These are phyloP conservation scores for Trichoderma reesei DNA, from an alignment of 495 filamentous ascomycete species.

Conservation along the genomic window DNA sequence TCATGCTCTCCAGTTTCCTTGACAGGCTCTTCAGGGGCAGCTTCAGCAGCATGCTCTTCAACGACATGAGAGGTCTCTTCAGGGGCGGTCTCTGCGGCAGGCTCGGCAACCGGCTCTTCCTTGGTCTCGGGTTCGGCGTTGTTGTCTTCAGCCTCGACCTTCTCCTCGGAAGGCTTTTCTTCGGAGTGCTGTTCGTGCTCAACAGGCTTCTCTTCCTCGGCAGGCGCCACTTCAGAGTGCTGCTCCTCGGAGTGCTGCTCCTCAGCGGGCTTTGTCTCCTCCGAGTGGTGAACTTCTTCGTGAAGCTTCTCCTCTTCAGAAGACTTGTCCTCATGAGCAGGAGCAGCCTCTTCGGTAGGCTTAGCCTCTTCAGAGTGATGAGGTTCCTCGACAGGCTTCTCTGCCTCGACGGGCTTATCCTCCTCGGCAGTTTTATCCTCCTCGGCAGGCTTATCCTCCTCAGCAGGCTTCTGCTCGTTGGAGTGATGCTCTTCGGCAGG, in stretches of 20 bases:
- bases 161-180: not conserved
- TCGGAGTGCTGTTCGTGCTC: not conserved
- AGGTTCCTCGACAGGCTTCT: not conserved
- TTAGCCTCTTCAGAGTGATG: not conserved
- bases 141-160: not conserved
- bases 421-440: not conserved
- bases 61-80: not conserved
- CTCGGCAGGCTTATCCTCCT: not conserved
- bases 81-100: not conserved
- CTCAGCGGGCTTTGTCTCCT: conserved; percentile 1
- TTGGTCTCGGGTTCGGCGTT: not conserved
- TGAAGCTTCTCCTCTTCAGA: not conserved
- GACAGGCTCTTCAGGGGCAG: conserved; percentile 9
- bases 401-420: not conserved
- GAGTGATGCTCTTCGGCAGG: not conserved
- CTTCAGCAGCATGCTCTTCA: not conserved
- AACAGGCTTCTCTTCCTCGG: not conserved
- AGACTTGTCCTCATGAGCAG: not conserved
- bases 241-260: not conserved
- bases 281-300: not conserved
- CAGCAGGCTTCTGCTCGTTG: not conserved
- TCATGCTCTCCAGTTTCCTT: not conserved
- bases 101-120: not conserved
- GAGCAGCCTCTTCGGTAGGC: not conserved
- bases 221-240: too few species aligned